These are phyloP conservation scores for Jackrogersella minutella DNA, from an alignment of 495 filamentous ascomycete species.

Conservation along the genomic window DNA sequence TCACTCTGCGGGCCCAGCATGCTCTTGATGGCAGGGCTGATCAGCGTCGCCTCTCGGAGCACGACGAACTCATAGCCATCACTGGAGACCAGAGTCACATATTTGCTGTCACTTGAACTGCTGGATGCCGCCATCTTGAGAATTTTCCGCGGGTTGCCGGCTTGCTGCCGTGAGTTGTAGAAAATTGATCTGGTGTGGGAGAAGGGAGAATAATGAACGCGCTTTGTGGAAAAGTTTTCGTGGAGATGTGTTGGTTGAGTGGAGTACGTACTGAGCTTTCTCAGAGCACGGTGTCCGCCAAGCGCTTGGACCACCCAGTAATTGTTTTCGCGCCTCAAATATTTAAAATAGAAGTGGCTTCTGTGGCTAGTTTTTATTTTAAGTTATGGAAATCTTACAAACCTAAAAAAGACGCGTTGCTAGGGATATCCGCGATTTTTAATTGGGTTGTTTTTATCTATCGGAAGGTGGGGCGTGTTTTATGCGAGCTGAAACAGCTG, in stretches of 20 bases:
- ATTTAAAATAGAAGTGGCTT: neutral
- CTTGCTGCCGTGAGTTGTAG: neutral
- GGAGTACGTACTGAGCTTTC: neutral
- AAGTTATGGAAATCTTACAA: neutral
- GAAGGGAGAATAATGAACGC: constrained; percentile 11
- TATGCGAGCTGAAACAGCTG: constrained; percentile 31
- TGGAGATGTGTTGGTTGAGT: neutral
- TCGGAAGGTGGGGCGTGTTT: constrained; percentile 13
- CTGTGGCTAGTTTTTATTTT: neutral
- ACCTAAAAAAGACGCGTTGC: neutral
- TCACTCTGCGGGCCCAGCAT: constrained; percentile 85
- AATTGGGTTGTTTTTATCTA: constrained; percentile 7
- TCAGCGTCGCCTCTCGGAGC: constrained; percentile 74
- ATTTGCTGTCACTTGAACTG: constrained; percentile 63
- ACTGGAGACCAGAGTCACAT: constrained; percentile 83
- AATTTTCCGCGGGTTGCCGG: neutral
- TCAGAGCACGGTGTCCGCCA: no score
- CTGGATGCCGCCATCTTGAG: constrained; percentile 40
- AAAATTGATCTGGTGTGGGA: neutral
- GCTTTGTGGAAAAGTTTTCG: constrained; percentile 23
- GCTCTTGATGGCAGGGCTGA: constrained; percentile 78
- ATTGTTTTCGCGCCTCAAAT: neutral
- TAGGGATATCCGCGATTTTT: neutral
- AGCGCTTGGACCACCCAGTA: no score
- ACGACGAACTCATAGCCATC: constrained; percentile 92